These are phyloP conservation scores for Prunus yedoensis DNA, from an alignment of 331 rosid genomes.

Conservation along the genomic window DNA sequence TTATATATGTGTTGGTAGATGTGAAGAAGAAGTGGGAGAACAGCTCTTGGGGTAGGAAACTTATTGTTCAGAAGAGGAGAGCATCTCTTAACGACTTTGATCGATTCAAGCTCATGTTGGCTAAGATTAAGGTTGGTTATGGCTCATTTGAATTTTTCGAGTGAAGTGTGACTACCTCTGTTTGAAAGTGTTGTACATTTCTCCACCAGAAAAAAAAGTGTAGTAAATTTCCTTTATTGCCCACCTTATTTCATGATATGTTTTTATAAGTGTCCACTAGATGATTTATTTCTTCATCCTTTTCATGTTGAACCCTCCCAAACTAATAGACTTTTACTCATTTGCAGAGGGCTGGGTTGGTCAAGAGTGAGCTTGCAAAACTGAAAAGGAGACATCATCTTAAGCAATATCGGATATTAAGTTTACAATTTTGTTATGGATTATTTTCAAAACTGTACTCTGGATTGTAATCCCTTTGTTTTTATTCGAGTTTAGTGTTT, in stretches of 20 bases:
- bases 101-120: constrained; percentile 62
- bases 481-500: neutral
- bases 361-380: constrained; percentile 65
- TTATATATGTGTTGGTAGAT: constrained; percentile 28
- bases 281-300: neutral
- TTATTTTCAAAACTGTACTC: constrained; percentile 3
- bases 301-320: no score
- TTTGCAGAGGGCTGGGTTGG: constrained; percentile 68
- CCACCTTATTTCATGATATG: no score
- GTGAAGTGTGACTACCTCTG: neutral
- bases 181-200: no score
- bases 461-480: neutral
- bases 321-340: neutral
- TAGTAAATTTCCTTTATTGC: no score
- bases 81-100: constrained; percentile 53
- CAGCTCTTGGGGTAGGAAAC: constrained; percentile 64
- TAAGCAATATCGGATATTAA: constrained; percentile 21
- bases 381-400: constrained; percentile 47
- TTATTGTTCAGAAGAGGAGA: constrained; percentile 54
- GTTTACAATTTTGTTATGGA: constrained; percentile 43
- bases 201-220: neutral
- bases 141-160: neutral
- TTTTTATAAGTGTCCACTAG: no score
- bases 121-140: constrained; percentile 51
- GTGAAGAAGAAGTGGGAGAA: constrained; percentile 65